phyloP scores from a whole-genome alignment of 1,284 basidiomycete genomes.

The Uromyces viciae-fabae region DNA sequence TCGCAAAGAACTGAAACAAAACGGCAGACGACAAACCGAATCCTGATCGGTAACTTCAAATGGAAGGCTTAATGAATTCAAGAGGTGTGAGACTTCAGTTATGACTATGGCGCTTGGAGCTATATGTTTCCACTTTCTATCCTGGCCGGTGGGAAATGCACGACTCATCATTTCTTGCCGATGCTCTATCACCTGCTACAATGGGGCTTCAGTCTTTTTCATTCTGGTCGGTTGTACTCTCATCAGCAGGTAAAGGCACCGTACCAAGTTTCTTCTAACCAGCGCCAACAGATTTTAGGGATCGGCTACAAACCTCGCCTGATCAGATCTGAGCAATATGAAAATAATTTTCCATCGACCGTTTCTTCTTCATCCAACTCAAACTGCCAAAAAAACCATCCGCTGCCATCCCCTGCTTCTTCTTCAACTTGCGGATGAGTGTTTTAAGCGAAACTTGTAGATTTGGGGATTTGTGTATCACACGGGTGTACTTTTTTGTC shows the following conservation, averaged over 20 bases:
- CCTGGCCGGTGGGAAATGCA: background rate
- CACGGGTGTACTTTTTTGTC: too few species aligned
- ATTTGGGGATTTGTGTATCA: too few species aligned
- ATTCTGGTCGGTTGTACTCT: background rate
- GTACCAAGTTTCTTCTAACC: too few species aligned
- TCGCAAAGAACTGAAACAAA: background rate
- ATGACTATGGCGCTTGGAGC: background rate
- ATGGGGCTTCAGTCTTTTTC: background rate
- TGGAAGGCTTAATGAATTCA: background rate
- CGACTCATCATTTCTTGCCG: conserved; percentile 6
- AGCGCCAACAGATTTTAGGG: too few species aligned
- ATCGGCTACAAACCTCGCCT: too few species aligned
- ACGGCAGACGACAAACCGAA: background rate
- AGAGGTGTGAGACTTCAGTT: background rate
- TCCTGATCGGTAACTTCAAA: background rate
- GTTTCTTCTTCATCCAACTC: too few species aligned
- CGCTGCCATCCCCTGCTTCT: too few species aligned
- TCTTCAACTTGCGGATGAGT: too few species aligned
- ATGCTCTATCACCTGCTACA: background rate
- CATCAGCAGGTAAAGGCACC: conserved; percentile 3
- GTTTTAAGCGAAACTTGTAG: too few species aligned
- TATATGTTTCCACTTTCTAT: conserved; percentile 2
- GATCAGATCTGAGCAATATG: too few species aligned
- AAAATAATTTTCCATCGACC: too few species aligned
- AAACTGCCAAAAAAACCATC: too few species aligned